These are phyloP conservation scores for Dryadomyces quercivorus DNA, from an alignment of 2,329 filamentous ascomycete species.

Conservation along the genomic window DNA sequence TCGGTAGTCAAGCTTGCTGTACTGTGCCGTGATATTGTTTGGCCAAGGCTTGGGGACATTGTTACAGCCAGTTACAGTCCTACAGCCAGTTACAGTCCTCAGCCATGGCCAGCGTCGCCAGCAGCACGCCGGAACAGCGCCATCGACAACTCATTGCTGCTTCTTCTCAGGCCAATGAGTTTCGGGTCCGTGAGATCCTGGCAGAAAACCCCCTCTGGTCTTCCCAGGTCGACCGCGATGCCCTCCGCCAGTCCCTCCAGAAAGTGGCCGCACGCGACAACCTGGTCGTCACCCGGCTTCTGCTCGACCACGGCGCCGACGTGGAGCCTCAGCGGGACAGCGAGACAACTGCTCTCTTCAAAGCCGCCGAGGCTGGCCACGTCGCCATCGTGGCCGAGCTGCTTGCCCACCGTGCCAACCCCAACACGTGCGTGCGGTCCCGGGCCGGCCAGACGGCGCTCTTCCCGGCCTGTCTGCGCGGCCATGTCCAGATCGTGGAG, in stretches of 20 bases:
- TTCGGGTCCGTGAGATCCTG: slow-evolving; percentile 23
- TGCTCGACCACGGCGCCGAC: slow-evolving; percentile 26
- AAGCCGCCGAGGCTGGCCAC: slow-evolving; percentile 25
- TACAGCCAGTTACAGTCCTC: too few species aligned
- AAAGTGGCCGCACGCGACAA: slow-evolving; percentile 24
- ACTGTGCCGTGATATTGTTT: too few species aligned
- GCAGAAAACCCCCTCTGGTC: slow-evolving; percentile 22
- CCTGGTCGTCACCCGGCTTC: slow-evolving; percentile 21
- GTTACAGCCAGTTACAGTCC: too few species aligned
- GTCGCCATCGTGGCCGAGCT: slow-evolving; percentile 21
- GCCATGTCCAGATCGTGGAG: slow-evolving; percentile 20
- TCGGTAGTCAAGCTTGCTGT: too few species aligned
- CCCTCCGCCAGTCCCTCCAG: slow-evolving; percentile 24
- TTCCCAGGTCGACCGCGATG: slow-evolving; percentile 20
- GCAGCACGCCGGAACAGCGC: slow-evolving; percentile 24
- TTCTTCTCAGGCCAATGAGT: slow-evolving; percentile 24
- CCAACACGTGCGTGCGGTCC: slow-evolving; percentile 17
- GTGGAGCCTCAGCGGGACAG: slow-evolving; percentile 21
- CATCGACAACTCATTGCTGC: slow-evolving; percentile 25
- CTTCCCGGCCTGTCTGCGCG: slow-evolving; percentile 22
- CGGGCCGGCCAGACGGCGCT: slow-evolving; percentile 23
- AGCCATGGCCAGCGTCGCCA: slow-evolving; percentile 21
- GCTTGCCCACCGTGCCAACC: slow-evolving; percentile 20
- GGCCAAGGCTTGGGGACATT: too few species aligned
- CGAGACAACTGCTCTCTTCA: slow-evolving; percentile 24